Conservation (phyloP, 1,284 basidiomycete species). For the Trichosporon coremiiforme region DNA sequence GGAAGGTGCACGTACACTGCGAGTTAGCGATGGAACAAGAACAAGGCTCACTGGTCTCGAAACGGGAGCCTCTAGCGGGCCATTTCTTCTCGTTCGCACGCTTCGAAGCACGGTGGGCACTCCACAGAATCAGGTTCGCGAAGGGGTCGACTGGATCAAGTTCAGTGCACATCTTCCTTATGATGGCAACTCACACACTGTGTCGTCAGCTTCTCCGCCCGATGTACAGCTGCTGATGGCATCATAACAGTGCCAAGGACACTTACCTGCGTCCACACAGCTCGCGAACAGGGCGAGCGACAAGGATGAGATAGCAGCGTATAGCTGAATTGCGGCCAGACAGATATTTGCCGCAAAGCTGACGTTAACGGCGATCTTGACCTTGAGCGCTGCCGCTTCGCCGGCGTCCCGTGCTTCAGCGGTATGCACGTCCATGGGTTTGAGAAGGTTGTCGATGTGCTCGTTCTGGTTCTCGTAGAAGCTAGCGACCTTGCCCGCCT, state of each 20-base stretch:
- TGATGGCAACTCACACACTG: constrained; percentile 36
- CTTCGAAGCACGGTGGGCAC: constrained; percentile 74
- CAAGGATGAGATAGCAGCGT: constrained; percentile 78
- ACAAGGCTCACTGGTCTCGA: constrained; percentile 70
- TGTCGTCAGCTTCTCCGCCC: not conserved
- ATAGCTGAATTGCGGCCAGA: constrained; percentile 62
- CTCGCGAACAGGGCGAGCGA: constrained; percentile 89
- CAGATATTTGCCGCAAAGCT: constrained; percentile 75
- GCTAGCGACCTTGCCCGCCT: constrained; percentile 52
- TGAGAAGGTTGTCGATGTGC: constrained; percentile 80
- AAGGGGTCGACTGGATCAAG: constrained; percentile 69
- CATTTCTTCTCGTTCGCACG: constrained; percentile 78
- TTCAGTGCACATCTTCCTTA: not conserved
- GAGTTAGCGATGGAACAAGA: not conserved
- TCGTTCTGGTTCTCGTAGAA: constrained; percentile 85
- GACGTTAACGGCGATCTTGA: constrained; percentile 84
- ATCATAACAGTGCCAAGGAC: not conserved
- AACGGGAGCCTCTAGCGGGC: constrained; percentile 86
- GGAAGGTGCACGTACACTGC: constrained; percentile 29
- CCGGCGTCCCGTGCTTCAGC: constrained; percentile 39
- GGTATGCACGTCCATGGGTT: constrained; percentile 73
- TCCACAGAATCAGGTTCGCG: constrained; percentile 82
- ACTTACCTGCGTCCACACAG: constrained; percentile 71
- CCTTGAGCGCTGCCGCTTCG: constrained; percentile 59
- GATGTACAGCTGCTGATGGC: not conserved